Evolutionary conservation across 257 asterid genomes (phyloP), one percentile per base, ranked within the genome.

Genomic region (Solanum ahanhuiri): DNA sequence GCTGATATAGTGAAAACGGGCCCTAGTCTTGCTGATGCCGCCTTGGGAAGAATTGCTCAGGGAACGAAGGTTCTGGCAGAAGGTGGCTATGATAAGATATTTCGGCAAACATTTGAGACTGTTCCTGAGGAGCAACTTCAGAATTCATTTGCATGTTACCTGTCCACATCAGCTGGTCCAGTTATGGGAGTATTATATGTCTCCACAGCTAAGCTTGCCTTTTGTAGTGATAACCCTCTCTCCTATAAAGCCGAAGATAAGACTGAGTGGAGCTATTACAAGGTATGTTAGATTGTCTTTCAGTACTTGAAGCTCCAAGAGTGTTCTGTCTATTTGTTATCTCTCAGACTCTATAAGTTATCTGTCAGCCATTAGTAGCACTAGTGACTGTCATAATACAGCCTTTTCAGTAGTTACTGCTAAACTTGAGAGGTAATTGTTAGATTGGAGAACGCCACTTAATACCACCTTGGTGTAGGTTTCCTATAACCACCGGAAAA

Each of bases 91-190:
- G 99, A 96, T 79, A 97, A 97, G 88, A 92, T 97, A 90, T 97
- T 97, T 86, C 93, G 91, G 79, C 99, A 93, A 87, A 93, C 99
- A 84, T 97, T 97, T 85, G 99, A 97, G 94, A 94, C 98, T 35
- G 93, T 92, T 88, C 97, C 98, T 1, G 98, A 96, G 88, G 99
- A 97, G 93, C 91, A 94, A 85, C 97, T 97, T 87, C 90, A 88
- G 67, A 92, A 97, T 81, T 91, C 98, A 85, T 97, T 92, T 85
- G 98, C 98, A 6, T 95, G 99, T 82, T 97, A 97, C 91, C 89
- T 97, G 77, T 97, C 99, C 85, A 97, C 99, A 31, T 97, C 99
- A 31, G 98, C 99, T 89, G 99, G 99, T 90, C 99, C 99, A 28
- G 99, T 96, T 83, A 95, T 95, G 98, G 99, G 99, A 41, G 91